Conservation (phyloP, 805 yeast species). For the Candida multigemmis region DNA sequence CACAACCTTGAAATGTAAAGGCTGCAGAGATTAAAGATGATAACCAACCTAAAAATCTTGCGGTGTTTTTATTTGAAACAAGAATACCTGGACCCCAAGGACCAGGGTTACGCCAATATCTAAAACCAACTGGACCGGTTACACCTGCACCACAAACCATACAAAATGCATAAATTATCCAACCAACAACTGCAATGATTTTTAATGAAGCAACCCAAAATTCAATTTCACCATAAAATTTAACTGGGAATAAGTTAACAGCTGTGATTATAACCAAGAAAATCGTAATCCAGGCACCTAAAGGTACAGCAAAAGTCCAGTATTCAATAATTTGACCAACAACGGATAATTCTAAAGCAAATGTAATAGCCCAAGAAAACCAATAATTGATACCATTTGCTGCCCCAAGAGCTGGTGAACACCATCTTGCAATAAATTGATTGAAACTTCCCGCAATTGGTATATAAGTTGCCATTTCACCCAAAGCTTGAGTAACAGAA, state of each 20-base stretch:
- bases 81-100: slow-evolving; percentile 63
- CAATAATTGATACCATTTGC: slow-evolving; percentile 69
- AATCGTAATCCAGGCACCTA: slow-evolving; percentile 64
- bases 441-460: slow-evolving; percentile 65
- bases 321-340: slow-evolving; percentile 56
- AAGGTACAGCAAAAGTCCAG: slow-evolving; percentile 65
- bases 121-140: slow-evolving; percentile 66
- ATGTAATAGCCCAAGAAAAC: slow-evolving; percentile 73
- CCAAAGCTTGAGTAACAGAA: slow-evolving; percentile 61
- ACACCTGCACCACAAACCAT: slow-evolving; percentile 72
- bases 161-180: slow-evolving; percentile 53
- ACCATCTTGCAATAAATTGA: slow-evolving; percentile 58
- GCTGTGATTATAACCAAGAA: slow-evolving; percentile 49
- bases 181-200: slow-evolving; percentile 64
- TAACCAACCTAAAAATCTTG: slow-evolving; percentile 61
- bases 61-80: slow-evolving; percentile 40
- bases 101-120: slow-evolving; percentile 77
- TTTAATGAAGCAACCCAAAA: slow-evolving; percentile 66
- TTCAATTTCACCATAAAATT: slow-evolving; percentile 65
- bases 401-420: slow-evolving; percentile 65
- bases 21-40: slow-evolving; percentile 63
- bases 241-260: slow-evolving; percentile 59
- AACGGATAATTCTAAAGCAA: slow-evolving; percentile 64
- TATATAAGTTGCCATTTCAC: slow-evolving; percentile 75
- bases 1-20: slow-evolving; percentile 78